Conservation (phyloP, 176 grass and related monocot species). For the Hordeum marinum region DNA sequence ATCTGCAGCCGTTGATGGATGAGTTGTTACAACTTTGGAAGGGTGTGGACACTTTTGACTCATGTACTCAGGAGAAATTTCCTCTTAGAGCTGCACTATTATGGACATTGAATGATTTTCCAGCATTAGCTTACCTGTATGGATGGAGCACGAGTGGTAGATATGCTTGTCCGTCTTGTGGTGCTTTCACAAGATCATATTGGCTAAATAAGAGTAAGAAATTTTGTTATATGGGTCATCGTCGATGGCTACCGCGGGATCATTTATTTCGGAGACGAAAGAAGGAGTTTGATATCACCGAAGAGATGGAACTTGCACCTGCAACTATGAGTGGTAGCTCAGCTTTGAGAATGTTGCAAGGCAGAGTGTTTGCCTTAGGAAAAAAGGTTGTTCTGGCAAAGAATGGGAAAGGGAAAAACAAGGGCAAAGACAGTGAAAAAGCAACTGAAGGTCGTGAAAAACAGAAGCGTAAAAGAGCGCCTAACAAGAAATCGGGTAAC, state of each 20-base stretch:
- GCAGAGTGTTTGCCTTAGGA: background rate
- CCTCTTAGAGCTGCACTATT: background rate
- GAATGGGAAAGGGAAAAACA: background rate
- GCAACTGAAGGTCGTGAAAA: background rate
- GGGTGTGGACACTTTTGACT: conserved; percentile 19
- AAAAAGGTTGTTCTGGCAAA: background rate
- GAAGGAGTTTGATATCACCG: background rate
- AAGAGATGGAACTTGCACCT: background rate
- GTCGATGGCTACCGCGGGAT: background rate
- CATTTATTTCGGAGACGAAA: background rate
- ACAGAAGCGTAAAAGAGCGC: background rate
- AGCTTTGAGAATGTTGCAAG: background rate
- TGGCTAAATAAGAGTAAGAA: background rate
- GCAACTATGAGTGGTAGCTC: background rate
- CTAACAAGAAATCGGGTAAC: background rate
- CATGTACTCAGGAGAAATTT: background rate
- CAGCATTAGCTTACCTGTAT: conserved; percentile 27
- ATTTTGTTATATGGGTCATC: background rate
- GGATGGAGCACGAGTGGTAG: background rate
- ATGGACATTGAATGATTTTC: conserved; percentile 42
- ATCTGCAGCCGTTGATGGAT: background rate
- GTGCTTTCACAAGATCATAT: background rate
- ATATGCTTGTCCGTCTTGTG: background rate
- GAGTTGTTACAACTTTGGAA: background rate
- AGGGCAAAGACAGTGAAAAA: background rate